A percentile compares a stretch with the other conserved stretches of the same genome.
Conservation (phyloP, 768 basidiomycete genomes). For the Hericium coralloides region DNA sequence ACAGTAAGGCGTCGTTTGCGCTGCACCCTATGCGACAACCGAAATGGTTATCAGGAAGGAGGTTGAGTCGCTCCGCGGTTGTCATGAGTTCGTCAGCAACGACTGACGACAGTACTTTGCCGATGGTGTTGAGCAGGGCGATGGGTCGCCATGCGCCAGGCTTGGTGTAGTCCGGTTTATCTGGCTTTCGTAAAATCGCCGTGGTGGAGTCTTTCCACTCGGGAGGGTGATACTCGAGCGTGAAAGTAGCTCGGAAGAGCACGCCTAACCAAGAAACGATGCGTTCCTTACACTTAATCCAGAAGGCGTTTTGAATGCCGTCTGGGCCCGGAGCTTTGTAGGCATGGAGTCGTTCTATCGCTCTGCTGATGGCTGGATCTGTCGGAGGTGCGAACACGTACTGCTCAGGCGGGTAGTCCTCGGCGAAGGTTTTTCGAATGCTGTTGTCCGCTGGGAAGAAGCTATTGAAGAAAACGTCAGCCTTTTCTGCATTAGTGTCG, state of each 20-base stretch:
- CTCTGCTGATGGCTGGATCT: not conserved
- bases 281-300: slow-evolving; percentile 3
- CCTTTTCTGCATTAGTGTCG: slow-evolving; percentile 17
- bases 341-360: slow-evolving; percentile 9
- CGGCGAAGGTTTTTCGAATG: not conserved
- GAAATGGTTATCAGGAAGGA: not conserved
- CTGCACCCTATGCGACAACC: not conserved
- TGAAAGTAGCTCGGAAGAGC: slow-evolving; percentile 14
- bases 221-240: not conserved
- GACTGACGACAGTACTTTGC: slow-evolving; percentile 12
- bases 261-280: slow-evolving; percentile 8
- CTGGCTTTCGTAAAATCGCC: slow-evolving; percentile 11
- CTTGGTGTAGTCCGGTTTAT: slow-evolving; percentile 12
- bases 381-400: slow-evolving; percentile 5
- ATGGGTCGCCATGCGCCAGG: slow-evolving; percentile 14
- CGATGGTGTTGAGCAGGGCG: slow-evolving; percentile 9
- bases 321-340: slow-evolving; percentile 18
- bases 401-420: slow-evolving; percentile 4
- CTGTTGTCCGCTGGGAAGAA: slow-evolving; percentile 19
- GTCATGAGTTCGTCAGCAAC: not conserved
- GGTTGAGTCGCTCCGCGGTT: not conserved
- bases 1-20: not conserved
- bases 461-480: slow-evolving; percentile 6
- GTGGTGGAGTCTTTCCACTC: slow-evolving; percentile 9
- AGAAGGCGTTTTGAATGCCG: slow-evolving; percentile 15